Evolutionary conservation across 495 filamentous ascomycete genomes (phyloP).

Genomic region (Neurospora sp.): DNA sequence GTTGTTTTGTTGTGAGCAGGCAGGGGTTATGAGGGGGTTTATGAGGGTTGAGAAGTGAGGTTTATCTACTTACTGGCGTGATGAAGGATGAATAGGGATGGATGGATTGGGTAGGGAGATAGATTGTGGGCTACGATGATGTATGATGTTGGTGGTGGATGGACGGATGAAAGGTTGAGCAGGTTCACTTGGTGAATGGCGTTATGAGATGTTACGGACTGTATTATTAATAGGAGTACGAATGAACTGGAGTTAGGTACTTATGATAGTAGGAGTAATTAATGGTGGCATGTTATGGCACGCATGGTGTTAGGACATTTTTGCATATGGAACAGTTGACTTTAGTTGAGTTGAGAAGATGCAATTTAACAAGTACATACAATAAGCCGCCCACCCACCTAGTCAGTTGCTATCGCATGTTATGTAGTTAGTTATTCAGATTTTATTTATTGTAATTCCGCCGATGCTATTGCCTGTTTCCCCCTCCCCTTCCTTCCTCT

Average conservation of each 20-base stretch:
- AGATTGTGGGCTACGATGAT: not conserved
- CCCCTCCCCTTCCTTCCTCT: not conserved
- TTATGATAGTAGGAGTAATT: not conserved
- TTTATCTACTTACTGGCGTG: not conserved
- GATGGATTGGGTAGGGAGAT: not conserved
- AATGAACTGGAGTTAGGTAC: not conserved
- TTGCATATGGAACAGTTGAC: not conserved
- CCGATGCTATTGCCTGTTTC: not conserved
- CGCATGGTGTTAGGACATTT: not conserved
- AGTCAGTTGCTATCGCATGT: too few relatives aligned
- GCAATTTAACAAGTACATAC: not conserved
- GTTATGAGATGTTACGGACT: not conserved
- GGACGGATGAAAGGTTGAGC: not conserved
- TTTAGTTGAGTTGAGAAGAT: not conserved
- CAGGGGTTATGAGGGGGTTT: not conserved
- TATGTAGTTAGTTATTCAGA: too few relatives aligned
- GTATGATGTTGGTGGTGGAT: not conserved
- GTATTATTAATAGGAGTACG: not conserved
- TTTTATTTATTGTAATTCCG: too few relatives aligned
- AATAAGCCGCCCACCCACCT: not conserved
- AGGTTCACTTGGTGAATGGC: not conserved
- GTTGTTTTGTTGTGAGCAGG: slow-evolving; percentile 54
- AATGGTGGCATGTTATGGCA: not conserved
- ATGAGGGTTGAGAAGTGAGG: not conserved
- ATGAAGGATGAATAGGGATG: not conserved